Percentiles rank a stretch among this genome's conserved stretches.
Conservation (phyloP, 208 protist species). For the Naegleria fowleri region DNA sequence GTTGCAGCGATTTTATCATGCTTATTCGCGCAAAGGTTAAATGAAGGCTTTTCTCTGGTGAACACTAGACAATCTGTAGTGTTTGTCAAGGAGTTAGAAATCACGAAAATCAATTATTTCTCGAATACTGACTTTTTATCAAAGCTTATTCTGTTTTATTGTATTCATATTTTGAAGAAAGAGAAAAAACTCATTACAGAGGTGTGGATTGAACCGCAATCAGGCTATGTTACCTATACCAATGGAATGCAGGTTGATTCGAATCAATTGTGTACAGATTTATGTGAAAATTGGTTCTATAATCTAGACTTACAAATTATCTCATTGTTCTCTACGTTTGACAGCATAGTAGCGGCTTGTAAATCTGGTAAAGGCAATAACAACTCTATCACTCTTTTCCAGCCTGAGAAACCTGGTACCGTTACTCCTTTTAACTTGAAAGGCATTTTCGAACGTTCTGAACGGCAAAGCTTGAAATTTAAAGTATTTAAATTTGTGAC, state of each 20-base stretch:
- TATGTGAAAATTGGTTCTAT: background rate
- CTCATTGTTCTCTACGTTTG: background rate
- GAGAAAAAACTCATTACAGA: background rate
- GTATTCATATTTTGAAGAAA: background rate
- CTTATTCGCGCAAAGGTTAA: background rate
- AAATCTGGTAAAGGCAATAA: constrained; percentile 1
- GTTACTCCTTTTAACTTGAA: background rate
- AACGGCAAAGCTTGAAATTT: background rate
- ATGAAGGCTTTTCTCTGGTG: background rate
- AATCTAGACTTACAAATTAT: background rate
- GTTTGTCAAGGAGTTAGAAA: background rate
- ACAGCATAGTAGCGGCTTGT: background rate
- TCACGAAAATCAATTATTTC: background rate
- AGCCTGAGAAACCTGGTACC: background rate
- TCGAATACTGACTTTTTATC: background rate
- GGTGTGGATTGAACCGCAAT: constrained; percentile 15
- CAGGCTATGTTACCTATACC: background rate
- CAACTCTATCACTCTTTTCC: background rate
- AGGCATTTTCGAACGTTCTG: background rate
- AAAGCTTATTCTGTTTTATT: background rate
- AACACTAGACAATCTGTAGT: background rate
- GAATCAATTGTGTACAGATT: background rate
- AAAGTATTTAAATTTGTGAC: background rate
- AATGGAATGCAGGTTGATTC: background rate
- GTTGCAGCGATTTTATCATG: background rate